Evolutionary conservation across 2,329 filamentous ascomycete species (phyloP).

Genomic region (Alternaria sp.): DNA sequence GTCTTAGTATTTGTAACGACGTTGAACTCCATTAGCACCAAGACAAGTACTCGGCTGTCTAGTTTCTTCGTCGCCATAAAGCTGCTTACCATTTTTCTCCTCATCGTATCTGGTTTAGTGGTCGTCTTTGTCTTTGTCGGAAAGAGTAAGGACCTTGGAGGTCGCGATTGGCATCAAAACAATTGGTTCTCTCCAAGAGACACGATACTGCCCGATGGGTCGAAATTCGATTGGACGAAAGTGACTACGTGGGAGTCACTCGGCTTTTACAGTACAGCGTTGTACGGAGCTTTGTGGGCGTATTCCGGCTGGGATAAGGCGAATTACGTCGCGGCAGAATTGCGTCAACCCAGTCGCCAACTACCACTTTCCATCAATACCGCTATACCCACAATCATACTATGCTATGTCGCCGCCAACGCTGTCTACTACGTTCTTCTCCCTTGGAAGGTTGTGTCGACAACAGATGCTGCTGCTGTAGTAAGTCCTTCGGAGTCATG

Average conservation of each 20-base stretch:
- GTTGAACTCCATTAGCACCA: slow-evolving; percentile 54
- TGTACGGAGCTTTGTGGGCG: slow-evolving; percentile 53
- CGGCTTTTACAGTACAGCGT: slow-evolving; percentile 64
- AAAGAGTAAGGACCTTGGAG: slow-evolving; percentile 38
- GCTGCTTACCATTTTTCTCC: slow-evolving; percentile 40
- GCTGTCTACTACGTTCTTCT: slow-evolving; percentile 68
- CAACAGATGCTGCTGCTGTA: slow-evolving; percentile 68
- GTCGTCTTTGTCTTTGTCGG: slow-evolving; percentile 39
- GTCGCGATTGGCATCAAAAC: slow-evolving; percentile 42
- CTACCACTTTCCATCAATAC: slow-evolving; percentile 68
- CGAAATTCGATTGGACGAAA: slow-evolving; percentile 39
- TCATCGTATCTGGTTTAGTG: slow-evolving; percentile 45
- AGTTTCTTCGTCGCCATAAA: slow-evolving; percentile 50
- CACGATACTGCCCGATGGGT: slow-evolving; percentile 36
- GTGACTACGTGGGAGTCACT: slow-evolving; percentile 64
- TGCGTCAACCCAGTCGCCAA: slow-evolving; percentile 43
- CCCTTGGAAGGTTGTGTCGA: slow-evolving; percentile 65
- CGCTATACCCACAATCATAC: slow-evolving; percentile 65
- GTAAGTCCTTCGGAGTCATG: slow-evolving; percentile 48
- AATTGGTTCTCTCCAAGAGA: slow-evolving; percentile 43
- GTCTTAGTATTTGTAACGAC: slow-evolving; percentile 49
- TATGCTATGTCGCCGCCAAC: slow-evolving; percentile 67
- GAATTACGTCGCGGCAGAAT: slow-evolving; percentile 48
- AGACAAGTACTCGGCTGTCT: slow-evolving; percentile 48
- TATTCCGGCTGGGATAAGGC: slow-evolving; percentile 50